Conservation (phyloP, 768 basidiomycete genomes). For the Dictyophora rubrovolvata region DNA sequence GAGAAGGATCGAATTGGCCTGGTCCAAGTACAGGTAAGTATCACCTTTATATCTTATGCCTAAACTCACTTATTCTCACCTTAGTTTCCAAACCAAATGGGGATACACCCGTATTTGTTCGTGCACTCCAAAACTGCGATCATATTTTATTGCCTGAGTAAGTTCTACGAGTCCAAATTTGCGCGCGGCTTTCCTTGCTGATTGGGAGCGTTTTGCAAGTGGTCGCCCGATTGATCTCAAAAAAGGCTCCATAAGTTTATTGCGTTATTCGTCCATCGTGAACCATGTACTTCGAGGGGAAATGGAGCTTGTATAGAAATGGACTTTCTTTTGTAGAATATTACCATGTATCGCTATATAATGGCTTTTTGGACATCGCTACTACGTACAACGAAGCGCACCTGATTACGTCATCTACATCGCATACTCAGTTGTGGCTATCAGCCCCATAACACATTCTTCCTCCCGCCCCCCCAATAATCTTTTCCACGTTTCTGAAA, state of each 20-base stretch:
- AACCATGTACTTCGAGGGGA: slow-evolving; percentile 61
- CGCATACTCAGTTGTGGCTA: too few relatives aligned
- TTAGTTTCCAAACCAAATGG: slow-evolving; percentile 74
- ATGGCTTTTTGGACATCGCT: not conserved
- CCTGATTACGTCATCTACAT: too few relatives aligned
- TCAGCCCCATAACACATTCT: too few relatives aligned
- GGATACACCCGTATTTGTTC: slow-evolving; percentile 68
- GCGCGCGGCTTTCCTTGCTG: not conserved
- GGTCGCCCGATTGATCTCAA: slow-evolving; percentile 64
- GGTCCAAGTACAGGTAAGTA: slow-evolving; percentile 42
- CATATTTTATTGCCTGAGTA: slow-evolving; percentile 29
- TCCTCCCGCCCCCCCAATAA: too few relatives aligned
- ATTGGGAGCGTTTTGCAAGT: slow-evolving; percentile 25
- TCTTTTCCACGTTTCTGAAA: too few relatives aligned
- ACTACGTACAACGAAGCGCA: too few relatives aligned
- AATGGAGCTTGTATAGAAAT: slow-evolving; percentile 59
- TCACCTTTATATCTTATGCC: not conserved
- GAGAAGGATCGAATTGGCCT: slow-evolving; percentile 55
- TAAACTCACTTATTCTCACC: not conserved
- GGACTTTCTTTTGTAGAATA: not conserved
- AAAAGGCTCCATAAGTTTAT: slow-evolving; percentile 72
- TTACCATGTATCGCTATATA: not conserved
- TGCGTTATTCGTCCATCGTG: slow-evolving; percentile 69
- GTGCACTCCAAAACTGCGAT: slow-evolving; percentile 57
- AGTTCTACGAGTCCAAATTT: slow-evolving; percentile 8